Conservation (phyloP, 2,329 filamentous ascomycete species). For the Cladophialophora yegresii region DNA sequence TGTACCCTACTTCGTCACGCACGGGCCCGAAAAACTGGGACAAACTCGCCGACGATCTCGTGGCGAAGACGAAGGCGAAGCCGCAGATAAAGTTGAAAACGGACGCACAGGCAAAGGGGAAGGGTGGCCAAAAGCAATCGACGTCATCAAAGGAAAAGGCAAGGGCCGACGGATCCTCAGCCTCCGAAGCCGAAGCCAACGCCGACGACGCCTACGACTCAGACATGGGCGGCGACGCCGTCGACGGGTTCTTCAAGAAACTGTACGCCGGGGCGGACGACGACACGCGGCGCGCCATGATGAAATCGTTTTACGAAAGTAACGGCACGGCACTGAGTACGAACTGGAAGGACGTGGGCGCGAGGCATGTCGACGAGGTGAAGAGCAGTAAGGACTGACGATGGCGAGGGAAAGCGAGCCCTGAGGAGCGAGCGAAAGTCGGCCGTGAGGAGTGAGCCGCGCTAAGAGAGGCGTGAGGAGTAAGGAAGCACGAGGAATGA, state of each 20-base stretch:
- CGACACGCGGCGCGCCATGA: conserved; percentile 89
- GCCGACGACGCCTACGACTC: conserved; percentile 50
- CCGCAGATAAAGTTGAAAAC: conserved; percentile 36
- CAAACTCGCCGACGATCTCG: conserved; percentile 62
- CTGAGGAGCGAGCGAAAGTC: not conserved
- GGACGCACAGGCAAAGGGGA: too few species aligned
- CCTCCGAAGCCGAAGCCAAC: conserved; percentile 44
- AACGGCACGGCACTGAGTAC: conserved; percentile 92
- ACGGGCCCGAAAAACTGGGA: conserved; percentile 91
- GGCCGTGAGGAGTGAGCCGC: not conserved
- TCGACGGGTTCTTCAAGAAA: conserved; percentile 86
- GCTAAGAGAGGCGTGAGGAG: too few species aligned
- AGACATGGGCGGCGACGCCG: conserved; percentile 42
- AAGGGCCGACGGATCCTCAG: conserved; percentile 43
- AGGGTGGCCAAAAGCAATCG: conserved; percentile 16
- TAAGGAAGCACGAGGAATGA: too few species aligned
- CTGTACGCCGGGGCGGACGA: conserved; percentile 75
- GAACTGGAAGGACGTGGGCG: conserved; percentile 81
- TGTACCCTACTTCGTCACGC: conserved; percentile 85
- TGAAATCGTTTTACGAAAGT: conserved; percentile 94
- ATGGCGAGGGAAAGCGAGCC: not conserved
- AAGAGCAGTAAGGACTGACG: conserved; percentile 28
- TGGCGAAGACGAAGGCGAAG: conserved; percentile 44
- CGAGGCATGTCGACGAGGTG: conserved; percentile 63
- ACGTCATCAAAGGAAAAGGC: conserved; percentile 28